A percentile compares a stretch with the other conserved stretches of the same genome.
phyloP scores from a whole-genome alignment of 23 red algal species.

The Gracilaria domingensis region DNA sequence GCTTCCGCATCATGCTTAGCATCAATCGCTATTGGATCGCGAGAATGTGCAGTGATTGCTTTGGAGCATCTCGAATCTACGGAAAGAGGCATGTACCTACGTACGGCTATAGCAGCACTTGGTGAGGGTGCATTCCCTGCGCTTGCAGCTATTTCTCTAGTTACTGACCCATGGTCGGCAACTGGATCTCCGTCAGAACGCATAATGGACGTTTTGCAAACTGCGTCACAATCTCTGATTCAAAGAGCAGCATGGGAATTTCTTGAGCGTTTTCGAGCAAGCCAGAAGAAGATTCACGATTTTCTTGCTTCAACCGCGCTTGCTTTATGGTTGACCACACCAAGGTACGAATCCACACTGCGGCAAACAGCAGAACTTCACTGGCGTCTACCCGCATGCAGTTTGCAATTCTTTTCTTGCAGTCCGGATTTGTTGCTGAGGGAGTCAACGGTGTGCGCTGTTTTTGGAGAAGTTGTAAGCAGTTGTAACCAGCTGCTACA shows the following conservation, averaged over 20 bases:
- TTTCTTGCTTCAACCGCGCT: slow-evolving; percentile 52
- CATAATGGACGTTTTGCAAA: slow-evolving; percentile 36
- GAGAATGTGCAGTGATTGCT: slow-evolving; percentile 30
- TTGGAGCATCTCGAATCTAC: slow-evolving; percentile 45
- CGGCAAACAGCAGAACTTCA: slow-evolving; percentile 37
- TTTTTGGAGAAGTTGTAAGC: slow-evolving; percentile 53
- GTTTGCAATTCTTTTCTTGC: slow-evolving; percentile 52
- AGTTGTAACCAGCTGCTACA: slow-evolving; percentile 29
- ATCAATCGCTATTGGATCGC: slow-evolving; percentile 44
- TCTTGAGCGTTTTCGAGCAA: slow-evolving; percentile 38
- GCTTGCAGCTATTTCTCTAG: slow-evolving; percentile 51
- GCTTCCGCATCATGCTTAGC: slow-evolving; percentile 59
- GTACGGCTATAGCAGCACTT: slow-evolving; percentile 36
- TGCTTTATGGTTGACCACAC: slow-evolving; percentile 54
- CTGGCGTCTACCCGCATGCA: slow-evolving; percentile 64
- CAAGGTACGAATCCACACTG: slow-evolving; percentile 13
- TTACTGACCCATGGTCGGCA: slow-evolving; percentile 41
- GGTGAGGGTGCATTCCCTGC: slow-evolving; percentile 56
- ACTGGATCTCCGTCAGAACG: slow-evolving; percentile 27
- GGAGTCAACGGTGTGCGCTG: slow-evolving; percentile 40
- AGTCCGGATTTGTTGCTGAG: slow-evolving; percentile 30
- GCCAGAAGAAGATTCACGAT: slow-evolving; percentile 34
- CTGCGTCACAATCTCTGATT: slow-evolving; percentile 13
- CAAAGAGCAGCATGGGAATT: slow-evolving; percentile 42
- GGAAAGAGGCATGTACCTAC: slow-evolving; percentile 37